Conservation (phyloP, 441 rosid genomes). For the Erysimum cheiri region DNA sequence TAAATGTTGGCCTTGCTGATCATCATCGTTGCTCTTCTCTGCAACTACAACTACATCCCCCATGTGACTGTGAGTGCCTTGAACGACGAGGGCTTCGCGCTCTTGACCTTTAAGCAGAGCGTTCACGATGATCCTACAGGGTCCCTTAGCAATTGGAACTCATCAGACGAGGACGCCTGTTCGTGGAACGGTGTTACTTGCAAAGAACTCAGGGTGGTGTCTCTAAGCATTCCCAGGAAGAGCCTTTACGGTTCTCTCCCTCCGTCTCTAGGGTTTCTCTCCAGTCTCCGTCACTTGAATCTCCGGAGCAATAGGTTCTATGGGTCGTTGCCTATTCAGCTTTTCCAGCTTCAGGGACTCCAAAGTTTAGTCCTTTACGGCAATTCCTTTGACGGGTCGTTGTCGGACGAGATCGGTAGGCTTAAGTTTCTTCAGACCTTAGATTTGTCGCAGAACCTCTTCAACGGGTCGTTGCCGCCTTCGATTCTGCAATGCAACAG, state of each 20-base stretch:
- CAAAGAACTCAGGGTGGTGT: slow-evolving; percentile 74
- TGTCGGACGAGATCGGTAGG: slow-evolving; percentile 70
- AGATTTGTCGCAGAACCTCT: slow-evolving; percentile 85
- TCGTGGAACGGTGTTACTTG: slow-evolving; percentile 97
- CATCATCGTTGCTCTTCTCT: slow-evolving; percentile 52
- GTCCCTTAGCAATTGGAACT: slow-evolving; percentile 85
- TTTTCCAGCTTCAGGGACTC: slow-evolving; percentile 74
- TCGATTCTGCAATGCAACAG: slow-evolving; percentile 82
- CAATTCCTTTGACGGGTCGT: slow-evolving; percentile 77
- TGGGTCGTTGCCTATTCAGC: slow-evolving; percentile 75
- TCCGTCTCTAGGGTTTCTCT: slow-evolving; percentile 77
- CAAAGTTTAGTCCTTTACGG: slow-evolving; percentile 94
- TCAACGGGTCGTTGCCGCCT: slow-evolving; percentile 73
- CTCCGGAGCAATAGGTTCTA: slow-evolving; percentile 76
- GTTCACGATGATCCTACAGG: slow-evolving; percentile 76
- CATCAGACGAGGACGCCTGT: slow-evolving; percentile 75
- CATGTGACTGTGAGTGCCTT: slow-evolving; percentile 43
- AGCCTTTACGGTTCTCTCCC: slow-evolving; percentile 78
- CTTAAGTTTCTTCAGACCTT: slow-evolving; percentile 79
- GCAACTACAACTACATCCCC: slow-evolving; percentile 41
- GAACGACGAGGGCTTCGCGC: slow-evolving; percentile 76
- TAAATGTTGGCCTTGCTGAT: slow-evolving; percentile 50
- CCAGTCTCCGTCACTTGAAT: slow-evolving; percentile 86
- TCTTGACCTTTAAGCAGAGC: slow-evolving; percentile 74
- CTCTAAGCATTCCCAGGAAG: slow-evolving; percentile 87